These are phyloP conservation scores for Delitschia confertaspora DNA, from an alignment of 495 filamentous ascomycete genomes.

Conservation along the genomic window DNA sequence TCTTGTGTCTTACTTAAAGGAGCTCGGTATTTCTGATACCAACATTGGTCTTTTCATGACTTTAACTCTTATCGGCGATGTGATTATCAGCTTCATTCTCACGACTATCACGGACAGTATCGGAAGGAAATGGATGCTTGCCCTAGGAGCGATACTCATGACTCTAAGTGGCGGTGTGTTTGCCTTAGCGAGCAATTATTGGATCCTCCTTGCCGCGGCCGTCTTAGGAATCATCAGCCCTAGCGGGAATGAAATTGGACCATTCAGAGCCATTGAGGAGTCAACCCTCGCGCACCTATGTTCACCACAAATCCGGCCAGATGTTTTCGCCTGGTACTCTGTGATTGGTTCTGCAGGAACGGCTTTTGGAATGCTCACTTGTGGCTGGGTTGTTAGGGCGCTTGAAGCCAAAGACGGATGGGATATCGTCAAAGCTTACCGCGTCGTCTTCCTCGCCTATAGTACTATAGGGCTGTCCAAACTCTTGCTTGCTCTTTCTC, in stretches of 20 bases:
- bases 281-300: constrained; percentile 69
- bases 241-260: constrained; percentile 42
- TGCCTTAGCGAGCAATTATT: constrained; percentile 59
- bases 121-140: constrained; percentile 61
- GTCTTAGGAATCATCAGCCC: constrained; percentile 78
- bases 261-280: constrained; percentile 81
- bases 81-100: constrained; percentile 63
- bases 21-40: constrained; percentile 56
- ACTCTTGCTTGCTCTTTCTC: constrained; percentile 46
- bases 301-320: constrained; percentile 48
- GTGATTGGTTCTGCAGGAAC: constrained; percentile 56
- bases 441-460: constrained; percentile 61
- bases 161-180: constrained; percentile 58
- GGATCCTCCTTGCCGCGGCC: constrained; percentile 62
- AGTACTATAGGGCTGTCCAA: constrained; percentile 60
- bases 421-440: constrained; percentile 53
- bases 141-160: constrained; percentile 62
- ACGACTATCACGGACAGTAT: constrained; percentile 67
- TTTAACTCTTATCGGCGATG: constrained; percentile 71
- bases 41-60: constrained; percentile 85
- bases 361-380: constrained; percentile 54
- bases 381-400: constrained; percentile 55
- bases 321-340: constrained; percentile 78
- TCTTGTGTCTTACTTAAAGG: constrained; percentile 60
- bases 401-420: constrained; percentile 44